Evolutionary conservation across 164 flowering plant genomes (phyloP).

Genomic region (Sedum album): DNA sequence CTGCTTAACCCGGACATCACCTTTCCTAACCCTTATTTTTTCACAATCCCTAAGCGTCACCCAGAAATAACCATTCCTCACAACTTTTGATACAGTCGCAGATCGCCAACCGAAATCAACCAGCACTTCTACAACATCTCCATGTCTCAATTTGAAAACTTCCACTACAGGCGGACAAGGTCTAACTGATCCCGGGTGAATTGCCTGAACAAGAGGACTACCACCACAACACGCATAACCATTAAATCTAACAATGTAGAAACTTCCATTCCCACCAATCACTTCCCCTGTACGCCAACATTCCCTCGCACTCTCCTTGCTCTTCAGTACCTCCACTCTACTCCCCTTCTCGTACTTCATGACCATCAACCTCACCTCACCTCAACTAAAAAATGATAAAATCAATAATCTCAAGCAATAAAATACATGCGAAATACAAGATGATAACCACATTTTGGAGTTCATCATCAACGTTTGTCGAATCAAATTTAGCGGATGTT

Average conservation of each 20-base stretch:
- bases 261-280: constrained; percentile 1
- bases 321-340: not conserved
- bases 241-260: too few species aligned
- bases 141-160: not conserved
- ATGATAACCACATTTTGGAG: too few species aligned
- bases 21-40: constrained; percentile 3
- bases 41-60: not conserved
- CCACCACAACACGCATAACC: too few species aligned
- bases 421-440: too few species aligned
- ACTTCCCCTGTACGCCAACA: not conserved
- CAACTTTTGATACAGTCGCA: not conserved
- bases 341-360: too few species aligned
- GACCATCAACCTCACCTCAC: too few species aligned
- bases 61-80: constrained; percentile 1
- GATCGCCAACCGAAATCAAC: constrained; percentile 2
- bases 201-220: too few species aligned
- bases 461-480: too few species aligned
- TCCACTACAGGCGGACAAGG: not conserved
- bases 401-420: too few species aligned
- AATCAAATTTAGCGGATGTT: too few species aligned
- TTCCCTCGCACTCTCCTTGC: not conserved
- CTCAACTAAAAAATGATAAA: too few species aligned
- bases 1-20: not conserved
- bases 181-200: not conserved
- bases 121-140: not conserved